Conservation (phyloP, 805 yeast genomes). For the Cyberlindnera veronae region DNA sequence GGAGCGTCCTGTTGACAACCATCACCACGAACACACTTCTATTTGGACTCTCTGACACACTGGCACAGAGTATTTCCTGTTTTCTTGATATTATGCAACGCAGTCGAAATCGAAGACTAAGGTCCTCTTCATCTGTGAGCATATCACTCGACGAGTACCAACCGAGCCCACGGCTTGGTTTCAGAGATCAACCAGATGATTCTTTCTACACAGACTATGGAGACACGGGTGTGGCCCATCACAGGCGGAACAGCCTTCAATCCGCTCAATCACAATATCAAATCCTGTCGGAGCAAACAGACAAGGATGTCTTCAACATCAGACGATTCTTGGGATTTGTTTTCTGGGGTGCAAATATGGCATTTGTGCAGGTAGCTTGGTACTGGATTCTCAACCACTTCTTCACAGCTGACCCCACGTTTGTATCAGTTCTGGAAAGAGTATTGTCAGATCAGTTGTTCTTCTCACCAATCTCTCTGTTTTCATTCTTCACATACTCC, state of each 20-base stretch:
- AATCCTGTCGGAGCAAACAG: constrained; percentile 29
- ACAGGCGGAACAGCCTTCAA: constrained; percentile 29
- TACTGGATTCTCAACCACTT: constrained; percentile 73
- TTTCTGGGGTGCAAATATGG: constrained; percentile 81
- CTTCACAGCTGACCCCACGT: constrained; percentile 77
- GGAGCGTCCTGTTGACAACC: constrained; percentile 70
- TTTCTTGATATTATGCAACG: constrained; percentile 15
- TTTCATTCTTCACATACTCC: constrained; percentile 78
- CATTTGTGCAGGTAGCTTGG: constrained; percentile 88
- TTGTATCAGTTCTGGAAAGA: constrained; percentile 79
- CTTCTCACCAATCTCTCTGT: constrained; percentile 82
- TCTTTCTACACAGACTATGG: constrained; percentile 30
- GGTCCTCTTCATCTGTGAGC: constrained; percentile 12
- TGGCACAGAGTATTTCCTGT: constrained; percentile 61
- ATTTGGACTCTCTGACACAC: constrained; percentile 85
- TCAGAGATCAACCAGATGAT: constrained; percentile 20
- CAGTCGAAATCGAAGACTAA: not conserved
- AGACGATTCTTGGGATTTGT: constrained; percentile 74
- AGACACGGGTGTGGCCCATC: constrained; percentile 26
- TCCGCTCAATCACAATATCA: constrained; percentile 24
- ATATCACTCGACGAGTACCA: constrained; percentile 17
- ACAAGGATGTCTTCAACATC: constrained; percentile 49
- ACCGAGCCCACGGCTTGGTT: constrained; percentile 3
- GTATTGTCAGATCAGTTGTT: constrained; percentile 87
- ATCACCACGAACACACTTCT: constrained; percentile 75